Evolutionary conservation across 768 basidiomycete genomes (phyloP).

Genomic region (Boletus rubroflammeus): DNA sequence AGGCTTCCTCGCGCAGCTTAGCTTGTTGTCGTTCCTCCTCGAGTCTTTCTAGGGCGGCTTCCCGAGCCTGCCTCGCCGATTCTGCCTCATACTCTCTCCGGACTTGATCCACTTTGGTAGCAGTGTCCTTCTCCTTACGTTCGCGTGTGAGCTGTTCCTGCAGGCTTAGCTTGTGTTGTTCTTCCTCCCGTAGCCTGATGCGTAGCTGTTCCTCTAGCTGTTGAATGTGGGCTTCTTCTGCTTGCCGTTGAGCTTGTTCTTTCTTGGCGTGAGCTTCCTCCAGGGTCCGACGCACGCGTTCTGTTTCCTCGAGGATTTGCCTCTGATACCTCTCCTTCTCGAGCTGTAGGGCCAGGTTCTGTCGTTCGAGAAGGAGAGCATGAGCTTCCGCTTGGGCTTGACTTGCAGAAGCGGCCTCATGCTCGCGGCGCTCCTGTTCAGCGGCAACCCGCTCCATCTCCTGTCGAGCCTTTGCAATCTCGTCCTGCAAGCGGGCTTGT

Average conservation of each 20-base stretch:
- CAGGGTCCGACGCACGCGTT: constrained; percentile 22
- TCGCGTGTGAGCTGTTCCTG: constrained; percentile 27
- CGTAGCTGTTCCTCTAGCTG: constrained; percentile 28
- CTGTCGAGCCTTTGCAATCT: constrained; percentile 24
- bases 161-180: constrained; percentile 20
- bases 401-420: constrained; percentile 21
- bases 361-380: constrained; percentile 20
- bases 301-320: constrained; percentile 24
- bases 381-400: constrained; percentile 28
- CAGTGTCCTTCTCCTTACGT: constrained; percentile 17
- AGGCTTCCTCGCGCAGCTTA: constrained; percentile 22
- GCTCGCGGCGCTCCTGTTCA: constrained; percentile 26
- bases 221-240: constrained; percentile 25
- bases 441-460: constrained; percentile 24
- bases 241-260: constrained; percentile 17
- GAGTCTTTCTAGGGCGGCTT: constrained; percentile 21
- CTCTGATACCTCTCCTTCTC: constrained; percentile 27
- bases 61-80: constrained; percentile 9
- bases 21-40: constrained; percentile 28
- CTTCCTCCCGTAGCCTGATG: constrained; percentile 29
- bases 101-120: constrained; percentile 14
- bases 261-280: constrained; percentile 27
- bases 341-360: constrained; percentile 17
- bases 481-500: constrained; percentile 25
- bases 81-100: constrained; percentile 24